A percentile compares a stretch with the other conserved stretches of the same genome.
Conservation (phyloP, 1,139 yeast species). For the Yamadazyma diddensiae region DNA sequence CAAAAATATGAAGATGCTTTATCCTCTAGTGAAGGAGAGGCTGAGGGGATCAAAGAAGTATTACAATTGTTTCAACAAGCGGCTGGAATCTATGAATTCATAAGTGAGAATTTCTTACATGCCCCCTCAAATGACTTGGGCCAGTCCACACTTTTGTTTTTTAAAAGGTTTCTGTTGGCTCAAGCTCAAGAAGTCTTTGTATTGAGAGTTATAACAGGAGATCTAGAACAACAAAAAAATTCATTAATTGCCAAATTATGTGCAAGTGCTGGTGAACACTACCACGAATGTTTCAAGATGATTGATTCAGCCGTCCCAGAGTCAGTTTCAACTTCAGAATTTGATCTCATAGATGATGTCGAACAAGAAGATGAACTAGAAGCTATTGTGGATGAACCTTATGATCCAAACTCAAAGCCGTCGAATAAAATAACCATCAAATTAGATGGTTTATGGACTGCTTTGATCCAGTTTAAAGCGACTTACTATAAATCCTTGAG, state of each 20-base stretch:
- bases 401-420: slow-evolving; percentile 11
- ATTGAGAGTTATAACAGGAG: slow-evolving; percentile 55
- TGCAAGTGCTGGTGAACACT: slow-evolving; percentile 55
- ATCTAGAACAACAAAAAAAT: slow-evolving; percentile 49
- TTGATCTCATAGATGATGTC: slow-evolving; percentile 18
- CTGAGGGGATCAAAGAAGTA: slow-evolving; percentile 48
- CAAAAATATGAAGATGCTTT: slow-evolving; percentile 42
- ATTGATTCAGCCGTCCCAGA: slow-evolving; percentile 19
- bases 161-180: slow-evolving; percentile 67
- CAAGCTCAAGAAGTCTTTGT: slow-evolving; percentile 88
- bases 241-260: slow-evolving; percentile 75
- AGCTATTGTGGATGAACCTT: slow-evolving; percentile 14
- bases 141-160: slow-evolving; percentile 65
- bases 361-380: slow-evolving; percentile 19
- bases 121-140: slow-evolving; percentile 83
- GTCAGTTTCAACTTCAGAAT: slow-evolving; percentile 15
- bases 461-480: slow-evolving; percentile 45
- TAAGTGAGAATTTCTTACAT: slow-evolving; percentile 80
- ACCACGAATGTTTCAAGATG: slow-evolving; percentile 44
- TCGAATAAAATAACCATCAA: slow-evolving; percentile 46
- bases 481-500: slow-evolving; percentile 43
- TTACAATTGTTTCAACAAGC: slow-evolving; percentile 68
- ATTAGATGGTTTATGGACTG: slow-evolving; percentile 46
- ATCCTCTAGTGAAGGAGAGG: slow-evolving; percentile 31
- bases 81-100: slow-evolving; percentile 71